Conservation (phyloP, 208 protist genomes). For the Acanthamoeba royreba region DNA sequence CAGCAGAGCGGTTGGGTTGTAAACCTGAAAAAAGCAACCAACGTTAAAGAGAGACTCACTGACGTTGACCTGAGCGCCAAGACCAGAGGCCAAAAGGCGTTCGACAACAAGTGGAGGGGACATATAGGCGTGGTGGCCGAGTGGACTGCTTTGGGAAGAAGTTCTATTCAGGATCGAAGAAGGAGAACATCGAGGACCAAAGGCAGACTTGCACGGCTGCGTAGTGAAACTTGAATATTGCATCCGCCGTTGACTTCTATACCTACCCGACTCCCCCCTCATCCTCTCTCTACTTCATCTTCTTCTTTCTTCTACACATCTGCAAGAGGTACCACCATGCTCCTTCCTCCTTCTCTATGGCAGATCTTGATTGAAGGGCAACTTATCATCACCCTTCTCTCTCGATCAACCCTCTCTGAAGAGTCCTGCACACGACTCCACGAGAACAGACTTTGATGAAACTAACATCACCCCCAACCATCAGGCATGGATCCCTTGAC, state of each 20-base stretch:
- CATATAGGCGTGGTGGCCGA: neutral
- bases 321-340: too few relatives aligned
- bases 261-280: too few relatives aligned
- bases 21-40: neutral
- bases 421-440: too few relatives aligned
- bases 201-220: neutral
- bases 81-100: neutral
- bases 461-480: too few relatives aligned
- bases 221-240: neutral
- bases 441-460: neutral
- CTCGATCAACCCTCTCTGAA: too few relatives aligned
- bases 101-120: neutral
- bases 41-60: neutral
- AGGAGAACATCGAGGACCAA: neutral
- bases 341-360: too few relatives aligned
- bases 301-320: too few relatives aligned
- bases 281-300: too few relatives aligned
- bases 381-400: too few relatives aligned
- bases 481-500: neutral
- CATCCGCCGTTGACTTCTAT: neutral
- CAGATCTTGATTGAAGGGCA: too few relatives aligned
- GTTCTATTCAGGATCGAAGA: neutral
- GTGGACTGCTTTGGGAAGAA: too few relatives aligned
- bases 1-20: too few relatives aligned
- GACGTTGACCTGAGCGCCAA: neutral